Conservation (phyloP, 2,329 filamentous ascomycete species). For the Iodosphaeria phyllophila region DNA sequence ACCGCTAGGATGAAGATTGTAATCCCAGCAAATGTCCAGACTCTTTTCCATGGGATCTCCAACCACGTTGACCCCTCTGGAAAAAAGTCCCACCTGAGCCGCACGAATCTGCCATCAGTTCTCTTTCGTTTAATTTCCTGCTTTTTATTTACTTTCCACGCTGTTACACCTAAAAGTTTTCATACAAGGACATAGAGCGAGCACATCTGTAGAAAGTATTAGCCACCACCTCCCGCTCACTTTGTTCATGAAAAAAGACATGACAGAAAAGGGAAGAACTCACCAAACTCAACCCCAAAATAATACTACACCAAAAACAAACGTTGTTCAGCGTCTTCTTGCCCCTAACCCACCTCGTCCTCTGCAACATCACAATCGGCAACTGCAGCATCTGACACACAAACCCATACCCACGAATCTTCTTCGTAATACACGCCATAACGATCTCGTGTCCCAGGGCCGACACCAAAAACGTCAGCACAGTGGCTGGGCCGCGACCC, state of each 20-base stretch:
- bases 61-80: too few relatives aligned
- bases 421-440: conserved; percentile 96
- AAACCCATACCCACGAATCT: conserved; percentile 86
- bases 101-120: too few relatives aligned
- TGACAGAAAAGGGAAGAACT: conserved; percentile 13
- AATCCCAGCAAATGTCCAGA: too few relatives aligned
- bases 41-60: too few relatives aligned
- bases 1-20: too few relatives aligned
- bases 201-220: conserved; percentile 25
- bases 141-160: too few relatives aligned
- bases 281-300: conserved; percentile 66
- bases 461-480: conserved; percentile 82
- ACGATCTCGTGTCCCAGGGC: conserved; percentile 86
- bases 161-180: too few relatives aligned
- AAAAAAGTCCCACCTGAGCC: too few relatives aligned
- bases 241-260: not conserved
- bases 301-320: conserved; percentile 85
- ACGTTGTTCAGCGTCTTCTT: conserved; percentile 71
- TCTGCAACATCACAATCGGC: conserved; percentile 83
- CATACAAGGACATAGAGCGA: conserved; percentile 40
- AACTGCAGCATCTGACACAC: conserved; percentile 92
- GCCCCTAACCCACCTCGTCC: conserved; percentile 56
- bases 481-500: conserved; percentile 58
- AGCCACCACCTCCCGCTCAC: not conserved
- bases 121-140: too few relatives aligned